phyloP scores from a whole-genome alignment of 2,329 filamentous ascomycete species.

The Leptographium lundbergii region DNA sequence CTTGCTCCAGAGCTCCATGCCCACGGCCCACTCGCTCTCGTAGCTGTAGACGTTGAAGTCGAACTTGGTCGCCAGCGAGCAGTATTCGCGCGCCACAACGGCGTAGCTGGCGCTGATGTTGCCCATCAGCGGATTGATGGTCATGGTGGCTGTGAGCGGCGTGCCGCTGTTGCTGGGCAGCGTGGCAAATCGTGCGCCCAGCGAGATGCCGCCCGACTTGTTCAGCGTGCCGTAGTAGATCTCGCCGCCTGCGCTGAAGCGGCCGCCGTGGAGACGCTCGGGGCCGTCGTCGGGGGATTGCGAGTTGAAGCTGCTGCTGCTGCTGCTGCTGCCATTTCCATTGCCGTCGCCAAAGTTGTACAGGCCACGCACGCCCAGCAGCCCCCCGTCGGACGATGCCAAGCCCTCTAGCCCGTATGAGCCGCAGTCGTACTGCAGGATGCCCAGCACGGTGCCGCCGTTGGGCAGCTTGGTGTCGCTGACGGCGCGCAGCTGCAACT shows the following conservation, averaged over 20 bases:
- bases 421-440: constrained; percentile 71
- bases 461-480: constrained; percentile 59
- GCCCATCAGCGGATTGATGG: constrained; percentile 87
- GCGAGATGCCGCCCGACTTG: constrained; percentile 82
- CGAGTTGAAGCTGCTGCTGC: constrained; percentile 21
- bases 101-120: constrained; percentile 87
- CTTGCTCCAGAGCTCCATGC: constrained; percentile 84
- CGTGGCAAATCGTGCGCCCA: constrained; percentile 82
- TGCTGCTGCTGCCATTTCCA: constrained; percentile 10
- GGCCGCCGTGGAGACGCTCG: constrained; percentile 50
- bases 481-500: constrained; percentile 69
- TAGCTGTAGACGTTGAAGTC: constrained; percentile 98
- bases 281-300: background rate
- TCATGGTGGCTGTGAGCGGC: constrained; percentile 86
- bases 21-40: constrained; percentile 85
- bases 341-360: constrained; percentile 71
- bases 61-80: constrained; percentile 80
- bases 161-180: constrained; percentile 70
- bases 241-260: constrained; percentile 84
- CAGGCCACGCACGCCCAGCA: constrained; percentile 75
- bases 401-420: constrained; percentile 84
- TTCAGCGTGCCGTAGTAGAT: constrained; percentile 93
- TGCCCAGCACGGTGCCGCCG: constrained; percentile 61
- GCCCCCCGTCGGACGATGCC: constrained; percentile 80
- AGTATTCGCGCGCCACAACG: constrained; percentile 69